phyloP scores from a whole-genome alignment of 441 rosid genomes.

The Cnidoscolus chayamansa region DNA sequence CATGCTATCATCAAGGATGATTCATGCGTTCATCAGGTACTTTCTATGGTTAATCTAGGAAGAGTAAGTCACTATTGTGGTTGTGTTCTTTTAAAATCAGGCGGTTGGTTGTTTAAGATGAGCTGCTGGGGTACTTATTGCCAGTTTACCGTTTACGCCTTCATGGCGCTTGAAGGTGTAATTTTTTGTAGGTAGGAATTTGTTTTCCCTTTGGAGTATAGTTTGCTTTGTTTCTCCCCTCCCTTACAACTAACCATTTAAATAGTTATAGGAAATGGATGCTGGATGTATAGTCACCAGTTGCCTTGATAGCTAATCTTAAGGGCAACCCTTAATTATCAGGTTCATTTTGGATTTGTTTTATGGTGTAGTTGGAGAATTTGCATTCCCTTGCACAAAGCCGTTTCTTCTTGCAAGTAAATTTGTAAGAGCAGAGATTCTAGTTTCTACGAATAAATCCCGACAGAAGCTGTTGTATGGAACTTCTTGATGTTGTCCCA shows the following conservation, averaged over 20 bases:
- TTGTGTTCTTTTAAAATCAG: neutral
- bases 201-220: neutral
- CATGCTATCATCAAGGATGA: neutral
- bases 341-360: no score
- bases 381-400: no score
- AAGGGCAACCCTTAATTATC: no score
- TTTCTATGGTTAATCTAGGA: neutral
- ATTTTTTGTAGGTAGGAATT: slow-evolving; percentile 9
- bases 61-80: neutral
- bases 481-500: no score
- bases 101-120: neutral
- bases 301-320: no score
- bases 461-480: no score
- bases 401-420: no score
- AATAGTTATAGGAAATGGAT: neutral
- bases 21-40: neutral
- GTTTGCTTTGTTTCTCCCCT: no score
- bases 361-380: no score
- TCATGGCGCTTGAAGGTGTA: slow-evolving; percentile 15
- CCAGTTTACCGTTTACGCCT: neutral
- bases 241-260: neutral
- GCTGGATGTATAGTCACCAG: neutral
- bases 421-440: no score
- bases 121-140: neutral
- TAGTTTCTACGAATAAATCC: no score